Conservation (phyloP, 805 yeast genomes). For the Myxozyma mucilagina region DNA sequence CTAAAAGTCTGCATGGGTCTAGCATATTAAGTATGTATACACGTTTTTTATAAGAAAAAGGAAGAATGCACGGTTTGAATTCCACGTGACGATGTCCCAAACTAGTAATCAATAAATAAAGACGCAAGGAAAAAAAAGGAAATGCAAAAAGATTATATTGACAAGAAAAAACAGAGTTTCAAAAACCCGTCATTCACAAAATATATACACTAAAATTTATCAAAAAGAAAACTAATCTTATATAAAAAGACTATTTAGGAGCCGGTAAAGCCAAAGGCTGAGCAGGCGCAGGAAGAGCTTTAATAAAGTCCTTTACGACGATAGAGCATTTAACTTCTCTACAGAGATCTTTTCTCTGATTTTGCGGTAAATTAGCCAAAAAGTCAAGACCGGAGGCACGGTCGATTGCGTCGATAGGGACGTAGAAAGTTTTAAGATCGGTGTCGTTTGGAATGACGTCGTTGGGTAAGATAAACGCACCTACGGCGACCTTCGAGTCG, state of each 20-base stretch:
- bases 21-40: too few relatives aligned
- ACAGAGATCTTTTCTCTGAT: slow-evolving; percentile 65
- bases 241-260: background rate
- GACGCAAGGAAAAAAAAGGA: too few relatives aligned
- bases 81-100: too few relatives aligned
- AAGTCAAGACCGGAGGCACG: slow-evolving; percentile 80
- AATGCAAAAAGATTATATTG: too few relatives aligned
- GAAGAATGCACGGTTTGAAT: too few relatives aligned
- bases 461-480: slow-evolving; percentile 93
- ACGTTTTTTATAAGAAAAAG: too few relatives aligned
- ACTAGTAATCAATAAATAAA: too few relatives aligned
- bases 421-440: slow-evolving; percentile 74
- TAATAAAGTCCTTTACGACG: slow-evolving; percentile 70
- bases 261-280: slow-evolving; percentile 20
- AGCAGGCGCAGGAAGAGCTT: slow-evolving; percentile 24
- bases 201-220: background rate
- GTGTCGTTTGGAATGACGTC: slow-evolving; percentile 69
- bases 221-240: background rate
- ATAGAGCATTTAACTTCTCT: slow-evolving; percentile 77
- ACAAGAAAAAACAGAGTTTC: too few relatives aligned
- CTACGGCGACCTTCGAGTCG: slow-evolving; percentile 58
- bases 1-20: too few relatives aligned
- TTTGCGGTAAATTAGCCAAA: slow-evolving; percentile 63
- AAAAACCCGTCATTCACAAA: background rate
- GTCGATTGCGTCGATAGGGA: slow-evolving; percentile 88